A percentile compares a stretch with the other conserved stretches of the same genome.
Conservation (phyloP, 2,329 filamentous ascomycete genomes). For the Penicillium sp. region DNA sequence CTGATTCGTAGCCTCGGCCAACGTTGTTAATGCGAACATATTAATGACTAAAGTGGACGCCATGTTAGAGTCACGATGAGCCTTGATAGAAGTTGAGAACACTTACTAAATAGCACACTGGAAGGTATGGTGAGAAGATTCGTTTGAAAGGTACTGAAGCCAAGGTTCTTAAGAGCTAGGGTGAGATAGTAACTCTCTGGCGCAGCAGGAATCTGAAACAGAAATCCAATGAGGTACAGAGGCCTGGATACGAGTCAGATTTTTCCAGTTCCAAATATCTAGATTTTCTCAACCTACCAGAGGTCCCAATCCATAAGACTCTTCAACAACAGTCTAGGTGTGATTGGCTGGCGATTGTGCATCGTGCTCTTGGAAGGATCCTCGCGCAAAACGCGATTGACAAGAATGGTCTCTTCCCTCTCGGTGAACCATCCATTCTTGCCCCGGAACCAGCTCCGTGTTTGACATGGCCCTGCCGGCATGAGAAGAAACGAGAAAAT, state of each 20-base stretch:
- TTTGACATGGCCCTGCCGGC: constrained; percentile 37
- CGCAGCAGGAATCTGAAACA: constrained; percentile 37
- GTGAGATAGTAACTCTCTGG: constrained; percentile 38
- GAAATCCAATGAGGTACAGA: constrained; percentile 32
- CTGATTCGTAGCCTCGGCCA: constrained; percentile 40
- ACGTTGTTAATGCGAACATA: constrained; percentile 25
- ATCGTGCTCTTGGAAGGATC: constrained; percentile 50
- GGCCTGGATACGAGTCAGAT: constrained; percentile 16
- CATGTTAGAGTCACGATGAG: background rate
- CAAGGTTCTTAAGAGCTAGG: constrained; percentile 47
- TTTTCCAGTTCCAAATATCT: background rate
- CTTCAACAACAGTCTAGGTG: constrained; percentile 44
- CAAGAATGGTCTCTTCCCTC: constrained; percentile 61
- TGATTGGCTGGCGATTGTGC: constrained; percentile 52
- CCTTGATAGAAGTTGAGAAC: background rate
- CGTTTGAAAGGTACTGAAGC: constrained; percentile 55
- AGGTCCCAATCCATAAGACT: constrained; percentile 52
- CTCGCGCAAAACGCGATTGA: constrained; percentile 56
- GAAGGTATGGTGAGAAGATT: constrained; percentile 58
- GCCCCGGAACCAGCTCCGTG: constrained; percentile 18
- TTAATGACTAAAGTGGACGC: background rate
- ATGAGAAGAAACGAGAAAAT: constrained; percentile 38
- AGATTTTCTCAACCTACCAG: constrained; percentile 25
- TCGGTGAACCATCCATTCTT: constrained; percentile 41
- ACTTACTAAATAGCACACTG: background rate